Evolutionary conservation across 495 filamentous ascomycete species (phyloP).

Genomic region (Diplogelasinospora grovesii): DNA sequence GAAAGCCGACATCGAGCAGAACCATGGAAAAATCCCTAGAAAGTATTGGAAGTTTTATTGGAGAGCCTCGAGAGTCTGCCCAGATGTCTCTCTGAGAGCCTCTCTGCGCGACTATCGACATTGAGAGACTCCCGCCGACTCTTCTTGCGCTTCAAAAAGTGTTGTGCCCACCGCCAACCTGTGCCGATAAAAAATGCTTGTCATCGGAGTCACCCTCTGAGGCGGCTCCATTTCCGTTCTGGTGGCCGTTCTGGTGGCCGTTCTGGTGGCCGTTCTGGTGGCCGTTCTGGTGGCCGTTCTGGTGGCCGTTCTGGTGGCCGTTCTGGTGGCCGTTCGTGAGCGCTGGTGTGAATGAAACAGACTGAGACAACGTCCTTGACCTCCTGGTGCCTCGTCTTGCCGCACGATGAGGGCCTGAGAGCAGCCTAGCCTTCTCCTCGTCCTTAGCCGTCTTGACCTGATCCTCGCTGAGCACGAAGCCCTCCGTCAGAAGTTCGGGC

Average conservation of each 20-base stretch:
- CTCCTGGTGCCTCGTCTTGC: neutral
- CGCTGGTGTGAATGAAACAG: too few species aligned
- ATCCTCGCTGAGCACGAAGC: slow-evolving; percentile 6
- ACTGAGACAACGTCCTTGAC: slow-evolving; percentile 4
- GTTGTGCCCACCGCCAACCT: slow-evolving; percentile 12
- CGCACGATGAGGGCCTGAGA: neutral
- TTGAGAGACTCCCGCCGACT: neutral
- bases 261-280: neutral
- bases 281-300: too few species aligned
- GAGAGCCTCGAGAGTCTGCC: too few species aligned
- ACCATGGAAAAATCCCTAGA: too few species aligned
- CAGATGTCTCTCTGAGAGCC: neutral
- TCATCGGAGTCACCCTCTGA: neutral
- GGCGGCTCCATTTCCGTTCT: neutral
- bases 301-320: too few species aligned
- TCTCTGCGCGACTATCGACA: neutral
- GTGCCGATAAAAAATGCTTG: slow-evolving; percentile 12
- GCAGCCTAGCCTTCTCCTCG: slow-evolving; percentile 5
- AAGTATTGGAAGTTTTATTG: too few species aligned
- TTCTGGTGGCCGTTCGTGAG: too few species aligned
- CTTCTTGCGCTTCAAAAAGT: neutral
- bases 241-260: neutral
- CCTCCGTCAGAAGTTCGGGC: neutral
- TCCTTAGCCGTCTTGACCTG: slow-evolving; percentile 3
- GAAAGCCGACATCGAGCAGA: too few species aligned